These are phyloP conservation scores for Cryptococcus sp. DNA, from an alignment of 1,284 basidiomycete genomes.

Conservation along the genomic window DNA sequence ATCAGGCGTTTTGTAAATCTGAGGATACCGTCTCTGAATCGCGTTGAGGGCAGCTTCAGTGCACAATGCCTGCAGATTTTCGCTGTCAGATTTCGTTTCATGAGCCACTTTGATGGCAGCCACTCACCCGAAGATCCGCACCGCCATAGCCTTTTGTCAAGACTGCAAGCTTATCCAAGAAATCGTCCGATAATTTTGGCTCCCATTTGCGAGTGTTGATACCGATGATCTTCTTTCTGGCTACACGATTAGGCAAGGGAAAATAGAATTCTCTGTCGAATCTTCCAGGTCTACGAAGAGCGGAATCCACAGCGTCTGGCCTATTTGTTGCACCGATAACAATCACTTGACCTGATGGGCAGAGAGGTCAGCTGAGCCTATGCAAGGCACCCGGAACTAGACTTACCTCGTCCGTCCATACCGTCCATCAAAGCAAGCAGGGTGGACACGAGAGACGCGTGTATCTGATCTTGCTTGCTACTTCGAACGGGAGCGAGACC, in stretches of 20 bases:
- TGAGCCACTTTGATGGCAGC: not conserved
- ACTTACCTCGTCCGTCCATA: constrained; percentile 86
- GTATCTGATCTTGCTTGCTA: constrained; percentile 98
- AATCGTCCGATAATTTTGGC: constrained; percentile 70
- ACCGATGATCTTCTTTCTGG: constrained; percentile 81
- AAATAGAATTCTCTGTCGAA: constrained; percentile 99
- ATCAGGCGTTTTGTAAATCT: constrained; percentile 93
- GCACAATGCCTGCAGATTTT: constrained; percentile 69
- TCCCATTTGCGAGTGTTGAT: constrained; percentile 94
- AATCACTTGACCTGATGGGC: constrained; percentile 70
- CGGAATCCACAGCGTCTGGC: constrained; percentile 96
- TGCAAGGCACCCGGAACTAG: not conserved
- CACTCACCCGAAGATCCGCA: constrained; percentile 84
- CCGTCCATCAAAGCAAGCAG: constrained; percentile 98
- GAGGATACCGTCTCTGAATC: constrained; percentile 92
- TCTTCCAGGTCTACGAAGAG: constrained; percentile 86
- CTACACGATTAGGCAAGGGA: constrained; percentile 80
- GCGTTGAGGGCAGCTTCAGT: constrained; percentile 97
- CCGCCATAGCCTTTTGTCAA: constrained; percentile 98
- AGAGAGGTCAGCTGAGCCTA: not conserved
- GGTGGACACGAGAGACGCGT: constrained; percentile 95
- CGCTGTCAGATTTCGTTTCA: not conserved
- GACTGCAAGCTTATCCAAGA: constrained; percentile 73
- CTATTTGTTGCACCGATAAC: constrained; percentile 98
- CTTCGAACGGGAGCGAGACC: constrained; percentile 92